Evolutionary conservation across 2,329 filamentous ascomycete genomes (phyloP), one percentile per base, ranked within the genome.

Genomic region (Plenodomus lindquistii): DNA sequence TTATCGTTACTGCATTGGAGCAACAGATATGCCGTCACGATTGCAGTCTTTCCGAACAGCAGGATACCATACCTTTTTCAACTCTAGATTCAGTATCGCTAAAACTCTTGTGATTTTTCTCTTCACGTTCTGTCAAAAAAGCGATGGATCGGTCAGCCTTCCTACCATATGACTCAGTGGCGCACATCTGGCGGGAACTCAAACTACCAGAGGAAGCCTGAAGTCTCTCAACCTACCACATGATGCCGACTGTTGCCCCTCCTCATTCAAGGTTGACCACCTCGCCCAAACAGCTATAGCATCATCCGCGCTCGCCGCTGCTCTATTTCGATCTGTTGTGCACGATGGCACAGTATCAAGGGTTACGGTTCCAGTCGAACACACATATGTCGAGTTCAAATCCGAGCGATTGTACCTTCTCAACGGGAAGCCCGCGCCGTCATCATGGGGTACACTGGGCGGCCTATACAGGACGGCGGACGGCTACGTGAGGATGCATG

Each of bases 401-500:
- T 82, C 80, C 0, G 80, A 83, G 51, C 65, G 75, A 1, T 63
- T 83, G 1, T 81, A 81, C 46, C 65, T 63, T 0, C 60, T 84
- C 3, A 62, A 76, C 19, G 73, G 71, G 2, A 61, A 69, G n/a
- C 60, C 69, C 13, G 51, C 55, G 3, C 57, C 64, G 0, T 65
- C 71, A 0, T 42, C 66, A 0, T 78, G 73, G 67, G 75, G 74
- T 0, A 64, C 72, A 0, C 73, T 84, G 2, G 79, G 81, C 2
- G 82, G 81, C 0, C 57, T 84, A 0, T 76, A 85, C 57, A 71
- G 70, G 43, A 77, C 80, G 0, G 62, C 65, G 0, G 80, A 84
- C 48, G 81, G 81, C 1, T 70, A 79, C 41, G 75, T 85, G 2
- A 75, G 81, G 2, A 75, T 84, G 38, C 82, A 85, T 51, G 81